phyloP scores from a whole-genome alignment of 768 basidiomycete genomes.

The Phaeolepiota aurea region DNA sequence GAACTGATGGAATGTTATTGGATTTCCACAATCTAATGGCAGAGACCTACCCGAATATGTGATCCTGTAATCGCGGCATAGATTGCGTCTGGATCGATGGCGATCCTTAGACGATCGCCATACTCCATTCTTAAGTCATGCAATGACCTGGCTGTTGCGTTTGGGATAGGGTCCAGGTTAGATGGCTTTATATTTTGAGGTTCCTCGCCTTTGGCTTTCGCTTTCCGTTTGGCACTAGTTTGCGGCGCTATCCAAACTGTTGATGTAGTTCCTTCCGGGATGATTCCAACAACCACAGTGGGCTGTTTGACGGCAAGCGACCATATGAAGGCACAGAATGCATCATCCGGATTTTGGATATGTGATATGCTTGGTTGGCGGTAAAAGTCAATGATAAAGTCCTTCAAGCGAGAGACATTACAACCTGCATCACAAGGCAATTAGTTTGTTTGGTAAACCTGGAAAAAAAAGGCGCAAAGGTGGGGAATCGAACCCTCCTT shows the following conservation, averaged over 20 bases:
- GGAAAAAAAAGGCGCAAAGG: slow-evolving; percentile 13
- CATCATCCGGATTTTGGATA: slow-evolving; percentile 60
- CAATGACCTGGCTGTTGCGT: slow-evolving; percentile 47
- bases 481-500: slow-evolving; percentile 36
- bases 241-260: slow-evolving; percentile 80
- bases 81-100: slow-evolving; percentile 64
- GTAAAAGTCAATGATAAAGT: slow-evolving; percentile 67
- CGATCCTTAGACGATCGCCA: slow-evolving; percentile 62
- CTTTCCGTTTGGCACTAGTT: slow-evolving; percentile 57
- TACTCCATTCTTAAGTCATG: slow-evolving; percentile 48
- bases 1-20: slow-evolving; percentile 34
- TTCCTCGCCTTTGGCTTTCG: slow-evolving; percentile 47
- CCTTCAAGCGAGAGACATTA: slow-evolving; percentile 58
- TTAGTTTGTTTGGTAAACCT: slow-evolving; percentile 7
- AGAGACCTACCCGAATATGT: slow-evolving; percentile 61
- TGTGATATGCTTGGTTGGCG: slow-evolving; percentile 26
- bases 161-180: slow-evolving; percentile 42
- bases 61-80: slow-evolving; percentile 80
- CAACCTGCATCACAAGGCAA: slow-evolving; percentile 44
- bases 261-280: slow-evolving; percentile 47
- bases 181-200: slow-evolving; percentile 31
- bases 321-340: slow-evolving; percentile 78
- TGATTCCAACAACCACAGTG: slow-evolving; percentile 65
- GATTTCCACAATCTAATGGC: slow-evolving; percentile 1
- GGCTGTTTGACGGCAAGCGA: slow-evolving; percentile 68